Evolutionary conservation across 306 rosid genomes (phyloP).

Genomic region (Casuarina cunninghamiana): DNA sequence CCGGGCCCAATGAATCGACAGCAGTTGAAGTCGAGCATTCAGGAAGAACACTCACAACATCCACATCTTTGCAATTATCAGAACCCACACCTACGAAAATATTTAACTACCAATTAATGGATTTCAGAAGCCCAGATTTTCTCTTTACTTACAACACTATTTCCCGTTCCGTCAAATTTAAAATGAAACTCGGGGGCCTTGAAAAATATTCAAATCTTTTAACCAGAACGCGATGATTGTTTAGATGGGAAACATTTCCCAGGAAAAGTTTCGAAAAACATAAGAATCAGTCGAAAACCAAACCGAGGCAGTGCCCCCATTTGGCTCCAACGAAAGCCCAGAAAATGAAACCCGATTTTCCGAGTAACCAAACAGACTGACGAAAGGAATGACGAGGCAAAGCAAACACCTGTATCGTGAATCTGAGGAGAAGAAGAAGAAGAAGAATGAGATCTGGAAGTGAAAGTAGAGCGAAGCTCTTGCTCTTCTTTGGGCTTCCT

Average conservation of each 20-base stretch:
- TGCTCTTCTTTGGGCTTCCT: slow-evolving; percentile 61
- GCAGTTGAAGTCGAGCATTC: slow-evolving; percentile 51
- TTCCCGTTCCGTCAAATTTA: not conserved
- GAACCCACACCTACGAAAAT: slow-evolving; percentile 54
- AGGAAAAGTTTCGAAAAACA: not conserved
- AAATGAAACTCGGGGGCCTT: not conserved
- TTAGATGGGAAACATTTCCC: not conserved
- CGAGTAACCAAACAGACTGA: not conserved
- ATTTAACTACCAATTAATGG: slow-evolving; percentile 6
- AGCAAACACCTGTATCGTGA: slow-evolving; percentile 67
- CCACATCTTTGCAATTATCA: slow-evolving; percentile 83
- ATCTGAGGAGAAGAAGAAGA: slow-evolving; percentile 28
- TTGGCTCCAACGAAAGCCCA: not conserved
- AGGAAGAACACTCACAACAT: slow-evolving; percentile 79
- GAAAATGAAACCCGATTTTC: not conserved
- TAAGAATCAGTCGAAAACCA: not conserved
- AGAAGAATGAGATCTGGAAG: slow-evolving; percentile 63
- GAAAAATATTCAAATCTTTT: not conserved
- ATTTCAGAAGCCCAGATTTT: not conserved
- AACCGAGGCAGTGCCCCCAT: not conserved
- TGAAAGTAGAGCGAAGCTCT: slow-evolving; percentile 57
- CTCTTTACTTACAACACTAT: not conserved
- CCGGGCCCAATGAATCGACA: slow-evolving; percentile 39
- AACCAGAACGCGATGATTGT: not conserved
- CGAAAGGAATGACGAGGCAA: slow-evolving; percentile 7